These are phyloP conservation scores for Salix viminalis DNA, from an alignment of 345 rosid genomes.

Conservation along the genomic window DNA sequence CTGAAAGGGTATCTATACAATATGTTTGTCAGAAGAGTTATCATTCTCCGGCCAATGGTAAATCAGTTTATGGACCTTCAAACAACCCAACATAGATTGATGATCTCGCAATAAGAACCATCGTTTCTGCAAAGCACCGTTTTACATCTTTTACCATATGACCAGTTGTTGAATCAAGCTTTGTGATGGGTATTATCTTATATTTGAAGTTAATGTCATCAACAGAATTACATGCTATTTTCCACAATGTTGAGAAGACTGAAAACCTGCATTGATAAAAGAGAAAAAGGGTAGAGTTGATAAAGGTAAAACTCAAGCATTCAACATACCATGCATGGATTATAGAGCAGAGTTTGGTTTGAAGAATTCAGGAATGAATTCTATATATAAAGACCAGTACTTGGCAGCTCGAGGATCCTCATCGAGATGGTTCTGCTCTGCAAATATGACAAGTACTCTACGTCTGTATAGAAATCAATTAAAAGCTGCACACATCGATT, in stretches of 20 bases:
- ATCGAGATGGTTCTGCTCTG: constrained; percentile 54
- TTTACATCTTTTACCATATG: neutral
- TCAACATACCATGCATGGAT: neutral
- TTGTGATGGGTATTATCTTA: neutral
- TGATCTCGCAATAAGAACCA: neutral
- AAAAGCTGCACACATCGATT: constrained; percentile 54
- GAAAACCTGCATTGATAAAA: neutral
- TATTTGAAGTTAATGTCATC: neutral
- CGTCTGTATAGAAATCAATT: constrained; percentile 83
- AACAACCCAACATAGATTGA: neutral
- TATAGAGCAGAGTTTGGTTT: neutral
- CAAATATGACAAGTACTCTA: constrained; percentile 78
- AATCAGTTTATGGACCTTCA: neutral
- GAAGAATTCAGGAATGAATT: neutral
- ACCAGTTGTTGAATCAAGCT: neutral
- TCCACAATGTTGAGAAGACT: neutral
- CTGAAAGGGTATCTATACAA: neutral
- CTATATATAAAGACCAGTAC: constrained; percentile 52
- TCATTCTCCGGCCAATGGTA: neutral
- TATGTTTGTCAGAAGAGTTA: neutral
- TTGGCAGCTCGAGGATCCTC: constrained; percentile 86
- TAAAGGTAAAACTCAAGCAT: neutral
- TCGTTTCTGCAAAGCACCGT: neutral
- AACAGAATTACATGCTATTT: neutral
- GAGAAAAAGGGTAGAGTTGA: neutral